Evolutionary conservation across 805 yeast species (phyloP).

Genomic region (Hanseniaspora lachancei): DNA sequence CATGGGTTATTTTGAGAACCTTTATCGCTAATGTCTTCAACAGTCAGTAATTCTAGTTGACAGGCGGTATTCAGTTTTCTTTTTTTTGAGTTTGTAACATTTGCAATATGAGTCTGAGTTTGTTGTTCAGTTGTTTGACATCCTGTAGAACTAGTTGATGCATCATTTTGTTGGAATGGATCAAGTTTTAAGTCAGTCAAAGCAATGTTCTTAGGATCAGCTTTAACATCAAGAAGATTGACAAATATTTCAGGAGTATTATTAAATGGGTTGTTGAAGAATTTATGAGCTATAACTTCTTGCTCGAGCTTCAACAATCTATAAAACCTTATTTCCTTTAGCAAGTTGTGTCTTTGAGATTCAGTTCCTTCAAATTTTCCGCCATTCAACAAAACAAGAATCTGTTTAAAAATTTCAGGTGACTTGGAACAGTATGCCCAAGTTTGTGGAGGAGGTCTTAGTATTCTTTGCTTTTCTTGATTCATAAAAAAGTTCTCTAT

Average conservation of each 20-base stretch:
- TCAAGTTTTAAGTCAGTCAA: not conserved
- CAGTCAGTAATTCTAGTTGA: not conserved
- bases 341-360: conserved; percentile 41
- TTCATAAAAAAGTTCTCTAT: conserved; percentile 31
- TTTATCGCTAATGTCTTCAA: not conserved
- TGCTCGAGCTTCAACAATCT: conserved; percentile 67
- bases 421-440: conserved; percentile 43
- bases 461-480: conserved; percentile 26
- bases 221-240: conserved; percentile 34
- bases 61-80: conserved; percentile 10
- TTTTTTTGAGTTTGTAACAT: not conserved
- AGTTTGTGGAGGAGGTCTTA: conserved; percentile 69
- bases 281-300: conserved; percentile 39
- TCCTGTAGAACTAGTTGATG: not conserved
- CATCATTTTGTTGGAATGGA: not conserved
- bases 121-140: not conserved
- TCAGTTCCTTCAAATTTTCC: conserved; percentile 37
- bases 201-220: conserved; percentile 4
- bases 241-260: conserved; percentile 45
- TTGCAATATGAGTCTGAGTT: not conserved
- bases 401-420: conserved; percentile 39
- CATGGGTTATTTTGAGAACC: not conserved
- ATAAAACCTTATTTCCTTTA: conserved; percentile 65
- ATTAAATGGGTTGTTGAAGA: conserved; percentile 41
- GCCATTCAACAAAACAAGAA: conserved; percentile 47